Conservation (phyloP, 148 eudicot species). For the Chenopodium suecicum region DNA sequence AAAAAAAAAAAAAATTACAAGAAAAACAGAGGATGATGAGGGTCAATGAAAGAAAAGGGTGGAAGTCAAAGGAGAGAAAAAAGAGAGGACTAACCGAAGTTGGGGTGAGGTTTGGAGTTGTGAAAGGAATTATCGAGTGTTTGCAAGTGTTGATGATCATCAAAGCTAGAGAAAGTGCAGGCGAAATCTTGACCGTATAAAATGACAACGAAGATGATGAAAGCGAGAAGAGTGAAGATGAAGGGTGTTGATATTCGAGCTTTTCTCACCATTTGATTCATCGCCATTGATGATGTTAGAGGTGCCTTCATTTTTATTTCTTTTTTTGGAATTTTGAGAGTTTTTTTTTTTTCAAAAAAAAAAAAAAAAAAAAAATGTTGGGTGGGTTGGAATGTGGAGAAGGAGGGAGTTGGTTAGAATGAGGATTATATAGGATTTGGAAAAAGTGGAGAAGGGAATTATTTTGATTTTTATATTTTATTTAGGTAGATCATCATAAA, state of each 20-base stretch:
- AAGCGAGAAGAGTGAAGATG: conserved; percentile 52
- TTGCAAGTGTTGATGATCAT: conserved; percentile 8
- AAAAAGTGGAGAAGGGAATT: not conserved
- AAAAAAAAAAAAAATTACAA: not conserved
- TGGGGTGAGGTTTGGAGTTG: not conserved
- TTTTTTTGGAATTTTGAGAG: not conserved
- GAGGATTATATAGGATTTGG: not conserved
- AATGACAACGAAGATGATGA: conserved; percentile 57
- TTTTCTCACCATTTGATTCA: conserved; percentile 36
- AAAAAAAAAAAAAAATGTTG: not conserved
- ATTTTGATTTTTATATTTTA: not conserved
- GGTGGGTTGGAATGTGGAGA: conserved; percentile 5
- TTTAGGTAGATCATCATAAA: conserved; percentile 15
- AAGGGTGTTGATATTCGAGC: conserved; percentile 51
- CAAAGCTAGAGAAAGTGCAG: conserved; percentile 44
- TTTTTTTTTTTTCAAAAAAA: too few species aligned
- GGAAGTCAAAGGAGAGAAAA: not conserved
- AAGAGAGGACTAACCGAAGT: conserved; percentile 9
- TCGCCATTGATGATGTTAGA: conserved; percentile 8
- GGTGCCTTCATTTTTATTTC: conserved; percentile 10
- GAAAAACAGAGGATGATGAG: not conserved
- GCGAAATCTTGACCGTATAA: conserved; percentile 62
- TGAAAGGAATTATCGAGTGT: conserved; percentile 8
- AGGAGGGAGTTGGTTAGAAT: conserved; percentile 5
- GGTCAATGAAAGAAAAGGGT: not conserved